Evolutionary conservation across 345 rosid genomes (phyloP).

Genomic region (Eucalyptus marginata): DNA sequence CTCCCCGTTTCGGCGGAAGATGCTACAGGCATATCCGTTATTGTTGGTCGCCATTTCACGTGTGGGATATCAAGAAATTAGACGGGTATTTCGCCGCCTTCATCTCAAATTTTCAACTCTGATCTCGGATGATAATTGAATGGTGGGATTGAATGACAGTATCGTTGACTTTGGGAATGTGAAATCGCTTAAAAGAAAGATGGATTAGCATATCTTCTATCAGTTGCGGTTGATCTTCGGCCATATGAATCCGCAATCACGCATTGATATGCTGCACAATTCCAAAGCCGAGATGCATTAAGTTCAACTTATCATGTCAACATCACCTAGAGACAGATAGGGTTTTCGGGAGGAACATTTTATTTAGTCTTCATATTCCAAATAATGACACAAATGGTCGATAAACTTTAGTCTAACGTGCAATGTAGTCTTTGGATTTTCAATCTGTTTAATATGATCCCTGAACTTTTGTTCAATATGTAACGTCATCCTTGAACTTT

Average conservation of each 20-base stretch:
- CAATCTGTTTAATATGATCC: no score
- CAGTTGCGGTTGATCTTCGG: no score
- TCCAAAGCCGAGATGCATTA: background rate
- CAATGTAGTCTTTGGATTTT: no score
- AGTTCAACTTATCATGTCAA: background rate
- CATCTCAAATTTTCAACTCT: background rate
- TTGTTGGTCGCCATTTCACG: background rate
- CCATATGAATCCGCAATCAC: background rate
- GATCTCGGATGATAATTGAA: no score
- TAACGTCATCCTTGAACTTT: no score
- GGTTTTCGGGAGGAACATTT: background rate
- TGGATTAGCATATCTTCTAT: no score
- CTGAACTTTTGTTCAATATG: no score
- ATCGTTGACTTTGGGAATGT: no score
- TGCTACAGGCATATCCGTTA: background rate
- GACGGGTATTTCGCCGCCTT: background rate
- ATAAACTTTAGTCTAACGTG: no score
- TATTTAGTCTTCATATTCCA: background rate
- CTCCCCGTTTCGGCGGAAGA: background rate
- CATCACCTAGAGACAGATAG: background rate
- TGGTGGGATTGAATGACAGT: no score
- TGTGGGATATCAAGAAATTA: background rate
- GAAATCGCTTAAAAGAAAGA: no score
- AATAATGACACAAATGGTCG: no score
- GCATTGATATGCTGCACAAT: background rate